Percentiles rank a stretch among this genome's conserved stretches.
Conservation (phyloP, 2,329 filamentous ascomycete genomes). For the Chaetomium sp. region DNA sequence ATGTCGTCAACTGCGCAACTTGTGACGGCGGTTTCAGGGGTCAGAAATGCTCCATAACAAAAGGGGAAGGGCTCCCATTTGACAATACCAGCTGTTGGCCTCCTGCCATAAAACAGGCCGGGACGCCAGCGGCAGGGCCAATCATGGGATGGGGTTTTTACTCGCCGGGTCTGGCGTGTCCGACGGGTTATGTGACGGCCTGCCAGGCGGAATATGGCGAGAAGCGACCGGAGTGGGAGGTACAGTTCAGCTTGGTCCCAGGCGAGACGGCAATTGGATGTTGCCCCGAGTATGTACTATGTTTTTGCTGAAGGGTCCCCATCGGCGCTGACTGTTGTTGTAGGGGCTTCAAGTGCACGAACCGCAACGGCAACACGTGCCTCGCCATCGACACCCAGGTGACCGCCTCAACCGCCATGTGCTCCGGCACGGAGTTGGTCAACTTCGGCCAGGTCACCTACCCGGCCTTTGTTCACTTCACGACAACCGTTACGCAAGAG, state of each 20-base stretch:
- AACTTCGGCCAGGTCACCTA: background rate
- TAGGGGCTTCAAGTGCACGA: conserved; percentile 14
- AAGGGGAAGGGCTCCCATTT: background rate
- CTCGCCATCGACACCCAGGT: background rate
- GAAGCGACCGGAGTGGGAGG: background rate
- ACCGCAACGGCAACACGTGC: conserved; percentile 19
- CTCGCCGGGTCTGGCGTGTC: conserved; percentile 18
- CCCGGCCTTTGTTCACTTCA: background rate
- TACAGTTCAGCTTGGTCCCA: conserved; percentile 3
- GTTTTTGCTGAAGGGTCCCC: no score
- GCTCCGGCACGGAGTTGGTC: background rate
- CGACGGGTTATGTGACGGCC: conserved; percentile 16
- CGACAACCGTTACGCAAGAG: background rate
- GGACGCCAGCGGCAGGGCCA: background rate
- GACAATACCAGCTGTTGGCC: conserved; percentile 12
- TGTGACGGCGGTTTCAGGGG: conserved; percentile 6
- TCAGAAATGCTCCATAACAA: background rate
- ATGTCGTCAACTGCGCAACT: background rate
- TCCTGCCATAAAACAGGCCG: background rate
- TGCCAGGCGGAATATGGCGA: conserved; percentile 17
- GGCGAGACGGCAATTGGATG: conserved; percentile 22
- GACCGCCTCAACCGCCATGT: background rate
- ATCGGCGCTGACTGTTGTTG: background rate
- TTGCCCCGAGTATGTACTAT: conserved; percentile 10
- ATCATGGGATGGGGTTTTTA: conserved; percentile 20